A percentile compares a stretch with the other conserved stretches of the same genome.
These are phyloP conservation scores for Aechmea fasciata DNA, from an alignment of 176 grass and related monocot genomes.

Conservation along the genomic window DNA sequence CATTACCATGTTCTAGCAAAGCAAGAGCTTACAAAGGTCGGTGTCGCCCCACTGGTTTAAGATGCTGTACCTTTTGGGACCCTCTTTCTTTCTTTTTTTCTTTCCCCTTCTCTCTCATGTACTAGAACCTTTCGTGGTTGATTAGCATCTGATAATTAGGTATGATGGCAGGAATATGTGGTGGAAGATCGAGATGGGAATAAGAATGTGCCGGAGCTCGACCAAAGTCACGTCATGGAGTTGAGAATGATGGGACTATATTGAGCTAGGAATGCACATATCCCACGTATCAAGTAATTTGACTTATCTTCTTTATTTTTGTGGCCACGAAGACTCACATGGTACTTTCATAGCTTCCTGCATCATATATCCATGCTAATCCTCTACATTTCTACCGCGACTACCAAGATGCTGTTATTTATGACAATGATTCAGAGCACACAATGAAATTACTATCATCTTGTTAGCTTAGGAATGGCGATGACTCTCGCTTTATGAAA, in stretches of 20 bases:
- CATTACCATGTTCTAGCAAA: conserved; percentile 97
- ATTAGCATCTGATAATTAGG: background rate
- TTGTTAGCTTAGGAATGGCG: too few species aligned
- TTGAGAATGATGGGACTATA: conserved; percentile 83
- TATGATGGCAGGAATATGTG: conserved; percentile 67
- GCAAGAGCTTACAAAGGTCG: conserved; percentile 93
- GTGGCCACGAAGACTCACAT: too few species aligned
- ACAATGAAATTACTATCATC: too few species aligned
- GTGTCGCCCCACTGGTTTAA: conserved; percentile 22
- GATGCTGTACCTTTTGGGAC: background rate
- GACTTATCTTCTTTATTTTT: background rate
- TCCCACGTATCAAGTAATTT: background rate
- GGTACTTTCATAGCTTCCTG: too few species aligned
- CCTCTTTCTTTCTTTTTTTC: background rate
- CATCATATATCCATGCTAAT: too few species aligned
- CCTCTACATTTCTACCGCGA: too few species aligned
- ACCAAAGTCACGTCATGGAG: conserved; percentile 77
- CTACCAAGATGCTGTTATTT: too few species aligned
- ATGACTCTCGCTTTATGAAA: too few species aligned
- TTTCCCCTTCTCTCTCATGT: background rate
- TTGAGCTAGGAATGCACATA: conserved; percentile 27
- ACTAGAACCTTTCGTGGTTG: background rate
- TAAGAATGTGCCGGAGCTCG: conserved; percentile 59
- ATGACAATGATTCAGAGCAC: too few species aligned
- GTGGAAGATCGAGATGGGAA: conserved; percentile 82